Base-by-base conservation (phyloP, 306 rosid genomes). In the Dryas drummondii region DNA sequence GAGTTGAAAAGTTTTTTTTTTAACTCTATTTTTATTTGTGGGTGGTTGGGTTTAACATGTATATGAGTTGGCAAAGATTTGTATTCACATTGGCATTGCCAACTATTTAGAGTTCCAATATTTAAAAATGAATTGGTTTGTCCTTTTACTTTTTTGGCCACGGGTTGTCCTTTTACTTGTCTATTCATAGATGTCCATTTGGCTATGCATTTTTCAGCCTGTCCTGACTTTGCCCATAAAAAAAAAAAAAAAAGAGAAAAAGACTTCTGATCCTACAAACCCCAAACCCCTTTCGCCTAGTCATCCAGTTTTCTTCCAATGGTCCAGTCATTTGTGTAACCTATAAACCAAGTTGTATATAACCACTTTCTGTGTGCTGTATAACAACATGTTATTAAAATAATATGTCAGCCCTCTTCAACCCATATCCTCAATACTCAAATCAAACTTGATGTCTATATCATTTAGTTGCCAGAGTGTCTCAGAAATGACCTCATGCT, bases 381-480 rank as follows among this genome's bases (percentile, higher is more conserved):
- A 32, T 1, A 32, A 32, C 62, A 79, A 71, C 77, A 81, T 81
- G 78, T 16, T 40, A 10, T 47, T 2, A 47, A 17, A 75, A 16
- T 62, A 53, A 14, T 53, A 26, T 11, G 4, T 9, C 4, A 52
- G 32, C 53, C 40, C 62, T 70, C 46, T 51, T 46, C 55, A 47
- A 66, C 22, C 56, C 72, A 15, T 49, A 49, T 68, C 45, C 37
- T 60, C 22, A 42, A 56, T 1, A 56, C 13, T 42, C 15, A 44
- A 19, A 71, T 41, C 5, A 55, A 71, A 12, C 14, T 15, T 12
- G 13, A 16, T n/a, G 17, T 55, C 47, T 16, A 51, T 46, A 69
- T 62, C 6, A 59, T 6, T 44, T 53, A 52, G 44, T 40, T n/a
- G 74, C 75, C 84, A 81, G 81, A 19, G 49, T 66, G 78, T 71